Conservation (phyloP, 208 protist species). For the Trichomonas vaginalis region DNA sequence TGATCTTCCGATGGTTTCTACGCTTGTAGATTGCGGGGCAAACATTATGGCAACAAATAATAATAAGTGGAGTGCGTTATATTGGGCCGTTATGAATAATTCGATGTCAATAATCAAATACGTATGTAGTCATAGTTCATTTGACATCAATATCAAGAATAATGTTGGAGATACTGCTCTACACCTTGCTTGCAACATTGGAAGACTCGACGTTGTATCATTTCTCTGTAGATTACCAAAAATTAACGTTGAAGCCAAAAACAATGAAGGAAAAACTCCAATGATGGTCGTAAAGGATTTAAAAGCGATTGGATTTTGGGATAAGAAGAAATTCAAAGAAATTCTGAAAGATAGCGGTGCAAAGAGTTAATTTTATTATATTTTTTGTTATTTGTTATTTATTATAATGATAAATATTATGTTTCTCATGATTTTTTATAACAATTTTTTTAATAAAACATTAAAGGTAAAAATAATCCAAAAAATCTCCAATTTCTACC, state of each 20-base stretch:
- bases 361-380: neutral
- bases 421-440: too few species aligned
- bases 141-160: neutral
- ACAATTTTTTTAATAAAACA: too few species aligned
- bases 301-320: neutral
- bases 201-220: neutral
- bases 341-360: neutral
- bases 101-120: neutral
- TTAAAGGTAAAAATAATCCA: too few species aligned
- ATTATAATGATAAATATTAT: too few species aligned
- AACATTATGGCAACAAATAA: neutral
- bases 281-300: neutral
- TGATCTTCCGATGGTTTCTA: neutral
- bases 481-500: too few species aligned
- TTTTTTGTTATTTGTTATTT: neutral
- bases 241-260: neutral
- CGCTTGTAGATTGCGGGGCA: neutral
- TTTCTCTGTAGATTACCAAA: neutral
- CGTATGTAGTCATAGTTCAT: neutral
- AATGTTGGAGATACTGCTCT: neutral
- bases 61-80: neutral
- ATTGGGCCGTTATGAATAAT: neutral
- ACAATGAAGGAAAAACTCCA: neutral
- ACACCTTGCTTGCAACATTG: neutral
- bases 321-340: neutral